Evolutionary conservation across 2,329 filamentous ascomycete species (phyloP), one percentile per base, ranked within the genome.

Genomic region (Atkinsonella texensis): DNA sequence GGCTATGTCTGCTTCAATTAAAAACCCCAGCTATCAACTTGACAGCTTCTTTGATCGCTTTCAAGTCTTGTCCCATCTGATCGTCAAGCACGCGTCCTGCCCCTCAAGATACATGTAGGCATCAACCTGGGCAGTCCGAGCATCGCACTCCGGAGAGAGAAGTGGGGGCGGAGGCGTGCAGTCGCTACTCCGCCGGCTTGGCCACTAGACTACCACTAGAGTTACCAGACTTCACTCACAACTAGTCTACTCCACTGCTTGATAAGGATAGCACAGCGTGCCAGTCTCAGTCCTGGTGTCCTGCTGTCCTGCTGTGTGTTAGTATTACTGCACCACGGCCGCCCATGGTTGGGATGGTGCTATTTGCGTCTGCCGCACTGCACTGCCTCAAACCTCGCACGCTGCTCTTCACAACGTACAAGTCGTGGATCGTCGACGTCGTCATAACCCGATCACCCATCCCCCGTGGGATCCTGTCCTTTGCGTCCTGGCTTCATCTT

Each of bases 381-480:
- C 49, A 46, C 49, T 51, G 44, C 52, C 52, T 53, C 48, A 47
- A 43, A 49, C 52, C 20, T 40, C 43, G 28, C 11, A 38, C 40
- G 52, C 45, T 45, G 44, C 45, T 48, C 38, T 48, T 44, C 40
- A 32, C 52, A 53, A 45, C 44, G 44, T 47, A 49, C 44, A 49
- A 23, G 20, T 4, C 20, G 20, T 23, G 47, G 31, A 33, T 18
- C 15, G 10, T 54, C 47, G 50, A 40, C 50, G 28, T 43, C 47
- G 43, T 52, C 41, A 42, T 49, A 49, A n/a, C 43, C 42, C 46
- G 41, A 35, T n/a, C 50, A 49, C 46, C 18, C 43, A 17, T 46
- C 48, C 45, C 23, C 43, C 20, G 42, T 49, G 52, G 46, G 28
- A 43, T 23, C 42, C n/a, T 28, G 31, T 43, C 43, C 33, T 38